These are phyloP conservation scores for Aspergillus melleus DNA, from an alignment of 2,329 filamentous ascomycete species.

Conservation along the genomic window DNA sequence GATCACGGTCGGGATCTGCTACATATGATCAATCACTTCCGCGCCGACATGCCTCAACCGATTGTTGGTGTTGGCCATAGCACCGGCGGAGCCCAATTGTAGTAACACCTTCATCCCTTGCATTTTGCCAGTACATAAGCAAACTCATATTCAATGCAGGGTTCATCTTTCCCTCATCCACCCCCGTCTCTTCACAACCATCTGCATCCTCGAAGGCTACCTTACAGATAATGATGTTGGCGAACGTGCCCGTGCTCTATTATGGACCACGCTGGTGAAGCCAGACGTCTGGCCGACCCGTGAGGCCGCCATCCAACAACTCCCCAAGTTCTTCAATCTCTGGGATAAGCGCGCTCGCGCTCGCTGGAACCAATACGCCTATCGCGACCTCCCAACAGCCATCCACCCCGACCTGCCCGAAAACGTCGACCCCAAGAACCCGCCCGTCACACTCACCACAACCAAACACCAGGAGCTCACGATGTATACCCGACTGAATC, in stretches of 20 bases:
- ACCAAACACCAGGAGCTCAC: constrained; percentile 71
- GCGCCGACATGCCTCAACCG: constrained; percentile 50
- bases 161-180: constrained; percentile 68
- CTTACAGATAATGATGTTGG: constrained; percentile 7
- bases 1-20: constrained; percentile 78
- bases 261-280: background rate
- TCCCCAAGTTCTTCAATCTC: constrained; percentile 60
- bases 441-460: constrained; percentile 63
- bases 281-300: constrained; percentile 75
- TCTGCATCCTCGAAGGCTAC: constrained; percentile 69
- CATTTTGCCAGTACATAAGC: background rate
- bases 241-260: background rate
- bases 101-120: background rate
- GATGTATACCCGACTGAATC: constrained; percentile 31
- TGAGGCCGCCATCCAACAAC: constrained; percentile 52
- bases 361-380: constrained; percentile 64
- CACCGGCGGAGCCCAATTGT: constrained; percentile 69
- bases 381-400: constrained; percentile 63
- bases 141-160: constrained; percentile 1
- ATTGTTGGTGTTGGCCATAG: constrained; percentile 85
- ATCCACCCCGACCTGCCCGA: constrained; percentile 3
- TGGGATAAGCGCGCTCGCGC: constrained; percentile 78
- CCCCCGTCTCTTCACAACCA: constrained; percentile 69
- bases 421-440: background rate
- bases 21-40: constrained; percentile 46